phyloP scores from a whole-genome alignment of 257 asterid genomes.

The Galeopsis tetrahit region DNA sequence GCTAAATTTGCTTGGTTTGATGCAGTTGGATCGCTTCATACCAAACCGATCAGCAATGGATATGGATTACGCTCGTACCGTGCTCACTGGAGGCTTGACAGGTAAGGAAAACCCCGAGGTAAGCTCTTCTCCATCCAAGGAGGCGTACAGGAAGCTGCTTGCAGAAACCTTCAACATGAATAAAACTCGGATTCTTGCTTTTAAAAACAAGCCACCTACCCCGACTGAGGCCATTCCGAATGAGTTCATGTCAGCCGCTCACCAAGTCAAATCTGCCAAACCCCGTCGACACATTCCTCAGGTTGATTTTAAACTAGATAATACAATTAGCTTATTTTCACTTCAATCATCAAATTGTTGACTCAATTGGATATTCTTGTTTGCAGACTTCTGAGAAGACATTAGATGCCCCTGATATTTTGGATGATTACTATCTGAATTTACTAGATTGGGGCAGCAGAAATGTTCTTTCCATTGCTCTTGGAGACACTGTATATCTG shows the following conservation, averaged over 20 bases:
- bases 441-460: constrained; percentile 86
- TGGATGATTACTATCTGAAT: constrained; percentile 86
- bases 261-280: constrained; percentile 59
- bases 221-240: constrained; percentile 58
- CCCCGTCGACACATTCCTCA: constrained; percentile 78
- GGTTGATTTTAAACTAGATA: constrained; percentile 46
- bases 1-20: constrained; percentile 23
- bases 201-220: constrained; percentile 83
- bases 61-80: constrained; percentile 72
- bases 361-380: constrained; percentile 19
- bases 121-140: constrained; percentile 68
- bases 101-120: constrained; percentile 86
- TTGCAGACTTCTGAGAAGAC: constrained; percentile 85
- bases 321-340: constrained; percentile 14
- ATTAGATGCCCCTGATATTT: constrained; percentile 79
- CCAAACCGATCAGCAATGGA: constrained; percentile 92
- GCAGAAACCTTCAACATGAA: constrained; percentile 86
- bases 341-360: not conserved
- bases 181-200: constrained; percentile 72
- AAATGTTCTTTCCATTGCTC: constrained; percentile 85
- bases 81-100: constrained; percentile 72
- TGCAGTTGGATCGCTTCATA: constrained; percentile 85
- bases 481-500: constrained; percentile 67
- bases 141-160: constrained; percentile 74
- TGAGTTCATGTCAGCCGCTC: constrained; percentile 49